Percentiles rank a stretch among this genome's conserved stretches.
Evolutionary conservation across 768 basidiomycete species (phyloP).

Genomic region (Leucosporidium yakuticum): DNA sequence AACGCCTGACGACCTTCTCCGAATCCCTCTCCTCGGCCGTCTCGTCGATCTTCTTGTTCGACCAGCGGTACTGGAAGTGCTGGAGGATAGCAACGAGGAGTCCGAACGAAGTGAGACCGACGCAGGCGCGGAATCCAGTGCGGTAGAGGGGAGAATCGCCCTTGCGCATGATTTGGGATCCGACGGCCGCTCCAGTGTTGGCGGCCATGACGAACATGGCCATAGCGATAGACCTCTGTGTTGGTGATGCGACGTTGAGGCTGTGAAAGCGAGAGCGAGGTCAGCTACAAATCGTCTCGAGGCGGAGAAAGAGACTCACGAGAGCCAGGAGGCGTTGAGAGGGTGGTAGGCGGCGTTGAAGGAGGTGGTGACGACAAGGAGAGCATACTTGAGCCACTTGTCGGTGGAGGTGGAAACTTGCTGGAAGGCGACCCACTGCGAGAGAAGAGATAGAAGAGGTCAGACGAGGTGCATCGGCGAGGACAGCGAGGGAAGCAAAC

Average conservation of each 20-base stretch:
- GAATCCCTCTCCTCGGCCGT: neutral
- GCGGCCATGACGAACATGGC: constrained; percentile 39
- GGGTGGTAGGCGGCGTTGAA: constrained; percentile 34
- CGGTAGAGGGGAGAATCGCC: constrained; percentile 39
- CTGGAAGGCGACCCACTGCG: constrained; percentile 31
- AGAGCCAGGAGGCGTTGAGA: constrained; percentile 40
- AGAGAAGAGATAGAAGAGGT: neutral
- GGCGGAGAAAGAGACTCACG: too few species aligned
- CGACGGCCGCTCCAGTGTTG: constrained; percentile 39
- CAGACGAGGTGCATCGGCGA: neutral
- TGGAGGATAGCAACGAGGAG: constrained; percentile 33
- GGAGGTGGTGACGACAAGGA: constrained; percentile 29
- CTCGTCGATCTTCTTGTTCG: constrained; percentile 21
- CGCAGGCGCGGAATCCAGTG: constrained; percentile 38
- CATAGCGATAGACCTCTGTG: constrained; percentile 40
- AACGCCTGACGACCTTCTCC: neutral
- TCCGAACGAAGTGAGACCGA: constrained; percentile 27
- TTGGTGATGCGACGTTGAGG: constrained; percentile 36
- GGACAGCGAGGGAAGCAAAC: neutral
- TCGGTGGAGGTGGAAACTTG: constrained; percentile 16
- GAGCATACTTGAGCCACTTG: constrained; percentile 26
- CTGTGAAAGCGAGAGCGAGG: constrained; percentile 5
- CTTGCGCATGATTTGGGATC: constrained; percentile 38
- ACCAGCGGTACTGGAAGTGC: constrained; percentile 37
- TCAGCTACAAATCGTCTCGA: too few species aligned